Base-by-base conservation (phyloP, 768 basidiomycete species). In the Arthromyces matolae region DNA sequence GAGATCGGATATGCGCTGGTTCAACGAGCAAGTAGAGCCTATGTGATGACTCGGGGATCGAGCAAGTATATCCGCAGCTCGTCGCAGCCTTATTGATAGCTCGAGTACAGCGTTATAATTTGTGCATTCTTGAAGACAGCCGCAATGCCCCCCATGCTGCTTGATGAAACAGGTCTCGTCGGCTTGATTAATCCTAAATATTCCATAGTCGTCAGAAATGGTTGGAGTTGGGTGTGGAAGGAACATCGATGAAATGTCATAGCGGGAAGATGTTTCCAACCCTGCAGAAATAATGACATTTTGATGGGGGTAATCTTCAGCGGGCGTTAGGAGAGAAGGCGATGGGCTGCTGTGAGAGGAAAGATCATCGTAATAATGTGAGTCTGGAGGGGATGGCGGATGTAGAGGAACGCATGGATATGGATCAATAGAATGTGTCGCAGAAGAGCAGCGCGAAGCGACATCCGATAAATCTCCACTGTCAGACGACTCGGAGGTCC, bases 101-200 rank as follows among this genome's bases (percentile, higher is more conserved):
- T 86, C 83, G 9, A 85, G 71, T 18, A 83, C 68, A n/a, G 73
- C 75, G 45, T 67, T 77, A 57, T 86, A 84, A 55, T 67, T 76
- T 16, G 69, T 56, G 8, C 71, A 56, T 50, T 84, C 83, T 44
- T 73, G 69, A 22, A 84, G 67, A 57, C 83, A 86, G 4, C 75
- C 78, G 52, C 83, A 85, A 42, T 80, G 76, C 13, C 67, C 67
- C 12, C 49, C 53, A 24, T 53, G 51, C 14, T 62, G 58, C 49
- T 65, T 67, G n/a, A 60, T 53, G 33, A 60, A 65, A 38, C 58
- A 57, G n/a, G 51, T 33, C 14, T 70, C 68, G 10, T 54, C 47
- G 10, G 51, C 42, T 35, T 48, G 49, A 25, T 40, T 43, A n/a
- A 57, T 45, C 29, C 57, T 58, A 9, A 40, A 37, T 16, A 59